Evolutionary conservation across 108 stramenopile genomes (phyloP).

Genomic region (Chaetoceros muelleri): DNA sequence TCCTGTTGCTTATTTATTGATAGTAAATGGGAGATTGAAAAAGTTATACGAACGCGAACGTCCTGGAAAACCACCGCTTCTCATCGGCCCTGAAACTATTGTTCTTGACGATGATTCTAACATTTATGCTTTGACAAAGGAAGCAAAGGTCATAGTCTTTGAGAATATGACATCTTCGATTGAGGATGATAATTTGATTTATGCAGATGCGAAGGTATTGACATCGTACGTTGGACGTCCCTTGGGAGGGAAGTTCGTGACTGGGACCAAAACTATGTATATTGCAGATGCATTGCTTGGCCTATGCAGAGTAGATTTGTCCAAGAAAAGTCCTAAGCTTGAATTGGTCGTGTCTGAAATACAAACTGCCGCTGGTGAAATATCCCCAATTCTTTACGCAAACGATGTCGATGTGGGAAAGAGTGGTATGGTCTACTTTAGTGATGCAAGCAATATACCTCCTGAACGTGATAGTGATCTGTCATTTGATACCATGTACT

Average conservation of each 20-base stretch:
- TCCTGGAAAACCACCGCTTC: constrained; percentile 16
- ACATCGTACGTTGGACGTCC: constrained; percentile 40
- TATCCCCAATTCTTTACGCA: constrained; percentile 34
- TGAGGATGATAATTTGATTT: constrained; percentile 1
- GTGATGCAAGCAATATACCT: constrained; percentile 44
- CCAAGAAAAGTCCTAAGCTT: constrained; percentile 20
- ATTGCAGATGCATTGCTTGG: constrained; percentile 54
- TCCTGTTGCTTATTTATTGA: too few species aligned
- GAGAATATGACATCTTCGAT: constrained; percentile 15
- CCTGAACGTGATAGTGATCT: constrained; percentile 17
- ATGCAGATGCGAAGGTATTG: constrained; percentile 21
- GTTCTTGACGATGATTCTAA: constrained; percentile 32
- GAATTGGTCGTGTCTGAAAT: constrained; percentile 49
- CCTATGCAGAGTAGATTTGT: constrained; percentile 33
- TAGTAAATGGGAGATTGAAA: constrained; percentile 23
- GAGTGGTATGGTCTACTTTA: constrained; percentile 58
- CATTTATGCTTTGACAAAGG: constrained; percentile 43
- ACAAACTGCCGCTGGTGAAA: constrained; percentile 21
- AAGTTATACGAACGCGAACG: constrained; percentile 43
- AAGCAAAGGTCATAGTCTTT: constrained; percentile 33
- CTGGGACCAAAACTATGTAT: constrained; percentile 45
- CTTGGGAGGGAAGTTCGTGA: constrained; percentile 44
- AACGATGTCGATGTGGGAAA: constrained; percentile 52
- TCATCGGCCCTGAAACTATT: constrained; percentile 48
- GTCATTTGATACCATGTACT: constrained; percentile 48